Evolutionary conservation across 2,329 filamentous ascomycete genomes (phyloP).

Genomic region (Rhynchosporium agropyri): DNA sequence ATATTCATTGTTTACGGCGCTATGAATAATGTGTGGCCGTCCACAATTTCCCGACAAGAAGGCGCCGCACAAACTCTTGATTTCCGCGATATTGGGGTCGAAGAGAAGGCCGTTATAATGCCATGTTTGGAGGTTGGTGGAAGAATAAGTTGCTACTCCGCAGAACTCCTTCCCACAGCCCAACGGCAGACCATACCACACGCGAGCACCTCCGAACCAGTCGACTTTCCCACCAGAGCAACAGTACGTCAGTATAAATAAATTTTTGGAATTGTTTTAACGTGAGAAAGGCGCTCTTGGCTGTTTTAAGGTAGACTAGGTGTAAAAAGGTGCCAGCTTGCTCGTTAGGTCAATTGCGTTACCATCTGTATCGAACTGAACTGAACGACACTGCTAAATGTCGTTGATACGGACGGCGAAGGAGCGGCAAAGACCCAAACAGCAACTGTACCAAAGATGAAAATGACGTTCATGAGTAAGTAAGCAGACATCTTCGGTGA

Average conservation of each 20-base stretch:
- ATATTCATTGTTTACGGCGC: constrained; percentile 24
- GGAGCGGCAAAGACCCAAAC: constrained; percentile 15
- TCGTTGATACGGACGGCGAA: constrained; percentile 25
- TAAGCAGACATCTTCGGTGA: constrained; percentile 9
- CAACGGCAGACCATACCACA: constrained; percentile 35
- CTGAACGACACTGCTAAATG: constrained; percentile 26
- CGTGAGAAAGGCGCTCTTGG: neutral
- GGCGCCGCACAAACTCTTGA: constrained; percentile 24
- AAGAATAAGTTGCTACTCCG: constrained; percentile 34
- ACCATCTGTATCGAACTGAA: constrained; percentile 35
- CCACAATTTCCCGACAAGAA: constrained; percentile 29
- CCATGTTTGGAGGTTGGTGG: constrained; percentile 32
- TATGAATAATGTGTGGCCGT: constrained; percentile 33
- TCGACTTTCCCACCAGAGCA: constrained; percentile 34
- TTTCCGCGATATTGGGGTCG: constrained; percentile 28
- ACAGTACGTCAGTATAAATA: neutral
- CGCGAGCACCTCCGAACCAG: constrained; percentile 29
- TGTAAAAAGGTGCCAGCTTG: neutral
- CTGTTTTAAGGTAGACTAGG: neutral
- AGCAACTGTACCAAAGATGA: constrained; percentile 15
- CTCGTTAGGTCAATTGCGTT: constrained; percentile 33
- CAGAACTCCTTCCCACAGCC: constrained; percentile 33
- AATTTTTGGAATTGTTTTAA: neutral
- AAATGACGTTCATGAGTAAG: constrained; percentile 3
- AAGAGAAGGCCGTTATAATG: constrained; percentile 32